phyloP scores from a whole-genome alignment of 1,284 basidiomycete species.

The Rhizoctonia solani region DNA sequence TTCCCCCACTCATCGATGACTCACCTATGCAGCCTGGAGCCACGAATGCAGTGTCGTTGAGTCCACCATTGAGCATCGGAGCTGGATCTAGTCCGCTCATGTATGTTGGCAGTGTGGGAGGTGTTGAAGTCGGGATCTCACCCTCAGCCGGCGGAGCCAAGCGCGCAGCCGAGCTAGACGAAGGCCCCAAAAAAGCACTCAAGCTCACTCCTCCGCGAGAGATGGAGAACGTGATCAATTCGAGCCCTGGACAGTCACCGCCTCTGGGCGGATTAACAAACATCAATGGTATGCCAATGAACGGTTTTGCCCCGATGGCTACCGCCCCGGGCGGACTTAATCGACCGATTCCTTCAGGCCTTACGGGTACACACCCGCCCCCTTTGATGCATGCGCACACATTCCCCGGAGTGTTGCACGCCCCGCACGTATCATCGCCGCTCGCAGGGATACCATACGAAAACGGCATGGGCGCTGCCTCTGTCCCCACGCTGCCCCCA shows the following conservation, averaged over 20 bases:
- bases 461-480: background rate
- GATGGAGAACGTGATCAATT: conserved; percentile 2
- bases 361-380: conserved; percentile 13
- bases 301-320: conserved; percentile 10
- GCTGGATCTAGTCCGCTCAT: conserved; percentile 11
- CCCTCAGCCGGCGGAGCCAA: background rate
- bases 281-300: conserved; percentile 11
- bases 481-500: background rate
- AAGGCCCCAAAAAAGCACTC: conserved; percentile 27
- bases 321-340: conserved; percentile 11
- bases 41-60: conserved; percentile 11
- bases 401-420: conserved; percentile 28
- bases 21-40: conserved; percentile 2
- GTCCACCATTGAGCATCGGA: conserved; percentile 13
- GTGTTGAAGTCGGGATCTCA: background rate
- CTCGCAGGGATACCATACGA: conserved; percentile 26
- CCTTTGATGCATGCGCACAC: conserved; percentile 37
- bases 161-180: conserved; percentile 19
- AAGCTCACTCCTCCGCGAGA: conserved; percentile 26
- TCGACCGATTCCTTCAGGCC: conserved; percentile 3
- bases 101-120: background rate
- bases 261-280: background rate
- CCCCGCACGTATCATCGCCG: conserved; percentile 32
- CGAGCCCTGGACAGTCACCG: conserved; percentile 24
- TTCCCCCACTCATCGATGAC: conserved; percentile 12